Conservation (phyloP, 345 rosid species). For the Durio zibethinus region DNA sequence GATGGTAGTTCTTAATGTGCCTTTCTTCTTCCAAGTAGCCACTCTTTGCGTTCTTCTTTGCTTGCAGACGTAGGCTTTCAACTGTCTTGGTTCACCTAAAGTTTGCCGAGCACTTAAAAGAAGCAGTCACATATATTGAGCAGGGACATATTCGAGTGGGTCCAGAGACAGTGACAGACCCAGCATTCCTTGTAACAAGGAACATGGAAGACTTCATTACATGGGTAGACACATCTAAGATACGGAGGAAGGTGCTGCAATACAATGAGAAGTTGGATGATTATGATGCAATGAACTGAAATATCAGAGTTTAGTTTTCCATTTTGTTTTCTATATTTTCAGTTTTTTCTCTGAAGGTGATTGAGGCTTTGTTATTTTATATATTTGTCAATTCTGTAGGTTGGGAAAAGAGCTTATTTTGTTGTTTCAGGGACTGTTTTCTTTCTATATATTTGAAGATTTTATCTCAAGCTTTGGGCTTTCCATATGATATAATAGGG, state of each 20-base stretch:
- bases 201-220: conserved; percentile 93
- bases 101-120: conserved; percentile 85
- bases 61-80: conserved; percentile 73
- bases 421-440: neutral
- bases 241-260: conserved; percentile 72
- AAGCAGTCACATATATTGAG: conserved; percentile 88
- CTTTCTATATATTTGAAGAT: neutral
- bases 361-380: neutral
- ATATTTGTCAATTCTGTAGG: neutral
- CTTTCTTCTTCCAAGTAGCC: neutral
- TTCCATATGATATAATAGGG: neutral
- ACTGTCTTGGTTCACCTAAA: conserved; percentile 60
- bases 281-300: conserved; percentile 60
- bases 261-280: conserved; percentile 91
- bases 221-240: conserved; percentile 95
- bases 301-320: neutral
- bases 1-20: neutral
- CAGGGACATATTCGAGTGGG: conserved; percentile 96
- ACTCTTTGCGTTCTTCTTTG: neutral
- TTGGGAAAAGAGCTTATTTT: neutral
- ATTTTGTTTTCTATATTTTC: neutral
- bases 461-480: neutral
- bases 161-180: conserved; percentile 80
- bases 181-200: conserved; percentile 83
- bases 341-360: neutral